Evolutionary conservation across 148 eudicot species (phyloP), one percentile per base, ranked within the genome.

Genomic region (Salicornia ramosissima): DNA sequence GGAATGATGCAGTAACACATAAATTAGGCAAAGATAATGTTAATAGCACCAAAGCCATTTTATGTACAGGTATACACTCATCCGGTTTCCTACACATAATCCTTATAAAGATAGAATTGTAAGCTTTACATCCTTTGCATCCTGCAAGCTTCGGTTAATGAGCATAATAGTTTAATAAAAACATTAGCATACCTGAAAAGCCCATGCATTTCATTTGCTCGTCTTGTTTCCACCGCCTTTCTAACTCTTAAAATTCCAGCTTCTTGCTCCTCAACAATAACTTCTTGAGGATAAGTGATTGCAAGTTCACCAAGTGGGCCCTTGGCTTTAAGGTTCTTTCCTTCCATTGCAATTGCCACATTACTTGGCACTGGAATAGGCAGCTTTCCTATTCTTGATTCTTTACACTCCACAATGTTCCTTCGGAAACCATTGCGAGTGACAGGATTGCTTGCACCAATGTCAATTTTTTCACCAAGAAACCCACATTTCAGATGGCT

Each of bases 141-240:
- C 25, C 26, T 12, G 25, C 52, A 25, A 47, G 22, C 26, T 40
- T 69, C 60, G 7, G 18, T 64, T 18, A 64, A 13, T 33, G 33
- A 33, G 65, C 21, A 54, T 5, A 43, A 9, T 5, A 30, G 26
- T n/a, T n/a, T 21, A 18, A 69, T 28, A 21, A 21, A 49, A 25
- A 16, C 34, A 33, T 42, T 19, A 76, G 25, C 9, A 12, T 80
- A 87, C 98, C 98, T 86, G 84, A 92, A 92, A 71, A 92, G 83
- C 34, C 98, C 98, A 74, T 92, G 98, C 98, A 92, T 90, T 82
- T 92, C 90, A 71, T 84, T 90, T 18, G 98, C 98, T 76, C 92
- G 83, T 77, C 92, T 78, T 25, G 98, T 86, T 71, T 90, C 98
- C 39, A 85, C 71, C 18, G 98, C 85, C 78, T 86, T 92, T 68